Conservation (phyloP, 1,284 basidiomycete species). For the Heterobasidion parviporum region DNA sequence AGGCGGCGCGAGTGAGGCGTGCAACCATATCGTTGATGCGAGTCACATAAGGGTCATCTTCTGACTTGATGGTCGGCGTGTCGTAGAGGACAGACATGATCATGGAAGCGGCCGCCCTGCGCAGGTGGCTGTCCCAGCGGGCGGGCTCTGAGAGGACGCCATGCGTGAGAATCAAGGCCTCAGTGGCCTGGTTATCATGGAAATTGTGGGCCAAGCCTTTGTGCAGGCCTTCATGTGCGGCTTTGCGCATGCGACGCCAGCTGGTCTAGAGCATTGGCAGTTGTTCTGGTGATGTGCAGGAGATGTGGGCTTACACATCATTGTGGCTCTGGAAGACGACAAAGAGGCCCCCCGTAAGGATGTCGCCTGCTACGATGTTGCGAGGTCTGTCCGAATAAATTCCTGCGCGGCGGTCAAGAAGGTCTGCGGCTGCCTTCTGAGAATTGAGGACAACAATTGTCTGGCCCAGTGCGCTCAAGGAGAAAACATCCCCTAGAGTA, state of each 20-base stretch:
- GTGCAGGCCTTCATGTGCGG: not conserved
- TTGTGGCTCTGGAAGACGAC: not conserved
- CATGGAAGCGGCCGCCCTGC: not conserved
- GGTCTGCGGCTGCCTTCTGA: constrained; percentile 12
- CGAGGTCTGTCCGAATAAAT: constrained; percentile 16
- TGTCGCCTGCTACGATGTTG: not conserved
- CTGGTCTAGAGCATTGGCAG: not conserved
- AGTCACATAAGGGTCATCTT: not conserved
- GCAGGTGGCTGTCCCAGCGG: not conserved
- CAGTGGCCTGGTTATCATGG: not conserved
- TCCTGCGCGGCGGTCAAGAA: constrained; percentile 15
- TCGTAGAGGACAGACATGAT: constrained; percentile 1
- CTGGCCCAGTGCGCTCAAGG: constrained; percentile 13
- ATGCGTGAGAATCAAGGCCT: constrained; percentile 2
- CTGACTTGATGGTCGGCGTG: not conserved
- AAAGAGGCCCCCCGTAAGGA: not conserved
- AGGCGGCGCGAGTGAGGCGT: not conserved
- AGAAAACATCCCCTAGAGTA: constrained; percentile 15
- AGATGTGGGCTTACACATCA: not conserved
- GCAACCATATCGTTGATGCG: not conserved
- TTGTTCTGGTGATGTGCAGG: not conserved
- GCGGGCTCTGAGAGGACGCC: not conserved
- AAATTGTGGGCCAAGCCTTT: not conserved
- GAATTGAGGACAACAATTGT: constrained; percentile 16
- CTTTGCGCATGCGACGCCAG: constrained; percentile 7